A percentile compares a stretch with the other conserved stretches of the same genome.
These are phyloP conservation scores for Sporobolomyces roseus DNA, from an alignment of 768 basidiomycete genomes.

Conservation along the genomic window DNA sequence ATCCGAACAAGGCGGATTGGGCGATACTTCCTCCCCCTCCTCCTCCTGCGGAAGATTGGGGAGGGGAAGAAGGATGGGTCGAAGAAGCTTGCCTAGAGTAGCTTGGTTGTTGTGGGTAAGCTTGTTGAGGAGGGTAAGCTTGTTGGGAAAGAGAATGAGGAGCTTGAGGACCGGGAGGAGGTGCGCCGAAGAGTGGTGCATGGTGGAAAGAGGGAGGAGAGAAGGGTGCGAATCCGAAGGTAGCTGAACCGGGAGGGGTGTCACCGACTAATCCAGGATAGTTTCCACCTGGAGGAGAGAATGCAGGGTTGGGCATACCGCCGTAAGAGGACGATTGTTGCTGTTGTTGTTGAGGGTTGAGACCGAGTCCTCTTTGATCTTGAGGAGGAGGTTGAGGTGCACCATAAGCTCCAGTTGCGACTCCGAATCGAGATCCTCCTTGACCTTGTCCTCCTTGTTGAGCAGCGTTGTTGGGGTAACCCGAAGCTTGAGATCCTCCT, in stretches of 20 bases:
- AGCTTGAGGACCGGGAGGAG: constrained; percentile 5
- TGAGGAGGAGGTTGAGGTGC: constrained; percentile 4
- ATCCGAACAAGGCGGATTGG: neutral
- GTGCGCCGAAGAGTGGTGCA: constrained; percentile 27
- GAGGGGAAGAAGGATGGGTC: neutral
- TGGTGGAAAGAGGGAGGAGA: constrained; percentile 34
- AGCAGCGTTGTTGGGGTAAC: neutral
- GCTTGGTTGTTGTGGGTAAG: neutral
- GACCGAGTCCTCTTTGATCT: too few relatives aligned
- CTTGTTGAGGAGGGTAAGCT: constrained; percentile 7
- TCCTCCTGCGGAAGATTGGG: neutral
- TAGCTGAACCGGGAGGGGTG: neutral
- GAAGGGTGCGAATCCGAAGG: constrained; percentile 37
- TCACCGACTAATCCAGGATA: constrained; percentile 12
- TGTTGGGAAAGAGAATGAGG: constrained; percentile 1
- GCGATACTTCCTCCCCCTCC: constrained; percentile 9
- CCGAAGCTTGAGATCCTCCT: too few relatives aligned
- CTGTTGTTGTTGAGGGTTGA: neutral
- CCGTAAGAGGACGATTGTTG: neutral
- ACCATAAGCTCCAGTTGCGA: constrained; percentile 25
- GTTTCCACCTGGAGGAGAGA: constrained; percentile 27
- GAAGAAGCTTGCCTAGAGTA: constrained; percentile 9
- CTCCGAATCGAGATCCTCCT: constrained; percentile 10
- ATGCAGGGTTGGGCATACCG: constrained; percentile 11
- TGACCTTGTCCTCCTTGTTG: constrained; percentile 8